Base-by-base conservation (phyloP, 768 basidiomycete genomes). In the Austroboletus eburneus region DNA sequence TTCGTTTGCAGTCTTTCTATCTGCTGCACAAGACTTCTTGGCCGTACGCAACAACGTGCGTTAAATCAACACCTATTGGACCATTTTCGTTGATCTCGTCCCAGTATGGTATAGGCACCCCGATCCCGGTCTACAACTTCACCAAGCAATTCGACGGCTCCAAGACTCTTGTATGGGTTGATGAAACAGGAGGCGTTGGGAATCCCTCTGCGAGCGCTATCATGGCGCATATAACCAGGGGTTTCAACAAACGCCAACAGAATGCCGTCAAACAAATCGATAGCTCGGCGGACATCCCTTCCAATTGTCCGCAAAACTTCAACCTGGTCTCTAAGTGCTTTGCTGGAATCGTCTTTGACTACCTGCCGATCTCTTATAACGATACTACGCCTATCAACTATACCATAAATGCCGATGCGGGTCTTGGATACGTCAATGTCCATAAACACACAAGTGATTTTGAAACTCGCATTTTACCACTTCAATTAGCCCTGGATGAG, bases 401-500 rank as follows among this genome's bases (percentile, higher is more conserved):
- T 60, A 89, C 85, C 0, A 75, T 89, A 45, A 69, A 74, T 29
- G 83, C 79, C 0, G 88, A 90, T 60, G 73, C 69, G 4, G 86
- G 87, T 10, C 67, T 89, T 16, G 54, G 61, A 18, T 77, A 79
- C 50, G 77, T 89, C 51, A 76, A 91, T 54, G 87, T 87, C 1
- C 69, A 71, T 18, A 67, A 70, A 17, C 86, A 87, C 57, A 76
- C 67, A 3, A 82, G 84, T 49, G 85, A 87, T 63, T 80, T 83
- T 52, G 85, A 89, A 62, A 68, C 68, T 43, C 68, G 82, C 38
- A 72, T 87, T 24, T 59, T 91, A 16, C 88, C 88, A 2, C 52
- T 91, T 18, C 88, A 91, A 51, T 83, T 87, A 76, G 83, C 86
- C 9, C 69, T 91, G 29, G 88, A 91, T 55, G 71, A 77, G 59